phyloP scores from a whole-genome alignment of 805 yeast species.

The Candida tammaniensis region DNA sequence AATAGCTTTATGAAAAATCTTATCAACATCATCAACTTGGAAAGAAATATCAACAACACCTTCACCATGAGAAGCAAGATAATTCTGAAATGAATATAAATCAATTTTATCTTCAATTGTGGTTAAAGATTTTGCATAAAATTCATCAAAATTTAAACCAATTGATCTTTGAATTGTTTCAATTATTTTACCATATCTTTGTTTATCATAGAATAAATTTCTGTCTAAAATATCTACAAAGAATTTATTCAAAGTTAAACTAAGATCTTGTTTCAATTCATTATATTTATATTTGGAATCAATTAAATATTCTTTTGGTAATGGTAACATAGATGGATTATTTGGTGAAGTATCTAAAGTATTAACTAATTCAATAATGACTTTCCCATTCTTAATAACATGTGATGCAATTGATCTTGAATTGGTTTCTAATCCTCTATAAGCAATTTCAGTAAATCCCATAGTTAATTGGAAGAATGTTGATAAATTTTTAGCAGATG shows the following conservation, averaged over 20 bases:
- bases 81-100: constrained; percentile 3
- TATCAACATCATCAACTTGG: constrained; percentile 50
- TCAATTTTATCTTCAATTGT: constrained; percentile 8
- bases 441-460: constrained; percentile 67
- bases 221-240: constrained; percentile 1
- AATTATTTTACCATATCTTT: background rate
- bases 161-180: background rate
- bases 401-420: constrained; percentile 52
- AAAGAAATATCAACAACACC: constrained; percentile 79
- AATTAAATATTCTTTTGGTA: background rate
- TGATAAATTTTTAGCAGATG: constrained; percentile 70
- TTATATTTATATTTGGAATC: constrained; percentile 4
- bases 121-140: constrained; percentile 2
- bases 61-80: constrained; percentile 58
- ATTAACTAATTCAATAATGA: constrained; percentile 47
- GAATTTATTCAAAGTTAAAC: background rate
- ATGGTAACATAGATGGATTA: constrained; percentile 8
- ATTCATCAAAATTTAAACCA: constrained; percentile 4
- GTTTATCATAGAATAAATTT: background rate
- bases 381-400: constrained; percentile 57
- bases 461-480: constrained; percentile 48
- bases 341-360: constrained; percentile 24
- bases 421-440: constrained; percentile 67
- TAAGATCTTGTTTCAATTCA: constrained; percentile 2
- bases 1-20: constrained; percentile 46